phyloP scores from a whole-genome alignment of 2,329 filamentous ascomycete genomes.

The Thielaviopsis euricoi region DNA sequence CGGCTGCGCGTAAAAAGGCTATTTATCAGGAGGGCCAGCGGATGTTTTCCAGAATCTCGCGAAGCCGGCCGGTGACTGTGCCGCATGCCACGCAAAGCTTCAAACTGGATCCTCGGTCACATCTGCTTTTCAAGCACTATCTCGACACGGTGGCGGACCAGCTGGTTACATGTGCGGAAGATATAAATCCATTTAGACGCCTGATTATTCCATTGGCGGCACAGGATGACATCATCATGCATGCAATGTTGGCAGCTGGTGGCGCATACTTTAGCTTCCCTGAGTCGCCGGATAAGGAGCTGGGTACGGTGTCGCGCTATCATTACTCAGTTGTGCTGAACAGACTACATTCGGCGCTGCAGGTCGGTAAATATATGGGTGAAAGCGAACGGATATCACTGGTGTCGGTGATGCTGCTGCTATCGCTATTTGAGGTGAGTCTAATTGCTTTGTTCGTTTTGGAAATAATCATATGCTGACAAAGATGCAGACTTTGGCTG shows the following conservation, averaged over 20 bases:
- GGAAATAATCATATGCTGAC: too few relatives aligned
- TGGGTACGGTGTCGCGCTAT: slow-evolving; percentile 5
- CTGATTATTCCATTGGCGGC: slow-evolving; percentile 6
- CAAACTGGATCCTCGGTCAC: slow-evolving; percentile 6
- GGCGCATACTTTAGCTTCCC: slow-evolving; percentile 10
- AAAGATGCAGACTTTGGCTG: background rate
- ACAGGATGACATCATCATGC: slow-evolving; percentile 8
- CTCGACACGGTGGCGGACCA: slow-evolving; percentile 8
- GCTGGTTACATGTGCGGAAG: slow-evolving; percentile 2
- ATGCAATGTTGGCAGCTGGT: slow-evolving; percentile 9
- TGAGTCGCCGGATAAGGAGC: background rate
- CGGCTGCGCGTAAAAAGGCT: background rate
- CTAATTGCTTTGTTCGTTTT: background rate
- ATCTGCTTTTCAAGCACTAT: slow-evolving; percentile 11
- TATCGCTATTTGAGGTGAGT: slow-evolving; percentile 10
- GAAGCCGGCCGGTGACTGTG: background rate
- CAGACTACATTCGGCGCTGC: slow-evolving; percentile 3
- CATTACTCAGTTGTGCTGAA: slow-evolving; percentile 7
- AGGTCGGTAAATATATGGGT: background rate
- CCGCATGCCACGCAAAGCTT: background rate
- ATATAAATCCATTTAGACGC: slow-evolving; percentile 3
- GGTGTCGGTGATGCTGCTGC: slow-evolving; percentile 7
- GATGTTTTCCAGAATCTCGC: background rate
- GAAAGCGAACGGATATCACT: slow-evolving; percentile 6
- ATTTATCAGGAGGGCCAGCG: background rate